phyloP scores from a whole-genome alignment of 164 flowering plant species.

The Vitis cinerea region DNA sequence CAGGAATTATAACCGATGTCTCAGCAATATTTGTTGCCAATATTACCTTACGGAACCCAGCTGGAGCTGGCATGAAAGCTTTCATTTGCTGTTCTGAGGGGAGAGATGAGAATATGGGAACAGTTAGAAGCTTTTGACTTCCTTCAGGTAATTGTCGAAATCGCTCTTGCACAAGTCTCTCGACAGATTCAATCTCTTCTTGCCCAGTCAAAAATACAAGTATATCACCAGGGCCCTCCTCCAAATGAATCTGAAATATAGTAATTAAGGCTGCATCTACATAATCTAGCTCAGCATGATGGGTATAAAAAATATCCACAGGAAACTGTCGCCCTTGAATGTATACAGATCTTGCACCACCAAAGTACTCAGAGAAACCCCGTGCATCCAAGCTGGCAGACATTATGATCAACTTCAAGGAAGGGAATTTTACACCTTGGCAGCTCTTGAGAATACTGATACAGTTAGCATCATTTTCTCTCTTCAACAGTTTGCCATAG shows the following conservation, averaged over 20 bases:
- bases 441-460: constrained; percentile 30
- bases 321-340: constrained; percentile 85
- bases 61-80: constrained; percentile 72
- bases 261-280: constrained; percentile 76
- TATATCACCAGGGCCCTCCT: constrained; percentile 87
- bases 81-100: constrained; percentile 90
- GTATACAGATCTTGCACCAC: constrained; percentile 91
- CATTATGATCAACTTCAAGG: constrained; percentile 85
- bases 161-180: constrained; percentile 61
- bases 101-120: constrained; percentile 88
- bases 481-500: constrained; percentile 23
- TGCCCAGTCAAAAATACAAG: constrained; percentile 96
- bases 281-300: constrained; percentile 63
- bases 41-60: constrained; percentile 92
- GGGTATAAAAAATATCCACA: constrained; percentile 78
- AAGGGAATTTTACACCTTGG: constrained; percentile 43
- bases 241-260: constrained; percentile 92
- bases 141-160: constrained; percentile 57
- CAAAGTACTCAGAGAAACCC: constrained; percentile 78
- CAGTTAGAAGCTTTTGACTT: constrained; percentile 42
- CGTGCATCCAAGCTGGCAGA: constrained; percentile 98
- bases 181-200: constrained; percentile 96
- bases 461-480: constrained; percentile 24
- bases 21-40: constrained; percentile 96
- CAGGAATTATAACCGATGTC: constrained; percentile 95